A percentile compares a stretch with the other conserved stretches of the same genome.
phyloP scores from a whole-genome alignment of 306 rosid genomes.

The Begonia masoniana region DNA sequence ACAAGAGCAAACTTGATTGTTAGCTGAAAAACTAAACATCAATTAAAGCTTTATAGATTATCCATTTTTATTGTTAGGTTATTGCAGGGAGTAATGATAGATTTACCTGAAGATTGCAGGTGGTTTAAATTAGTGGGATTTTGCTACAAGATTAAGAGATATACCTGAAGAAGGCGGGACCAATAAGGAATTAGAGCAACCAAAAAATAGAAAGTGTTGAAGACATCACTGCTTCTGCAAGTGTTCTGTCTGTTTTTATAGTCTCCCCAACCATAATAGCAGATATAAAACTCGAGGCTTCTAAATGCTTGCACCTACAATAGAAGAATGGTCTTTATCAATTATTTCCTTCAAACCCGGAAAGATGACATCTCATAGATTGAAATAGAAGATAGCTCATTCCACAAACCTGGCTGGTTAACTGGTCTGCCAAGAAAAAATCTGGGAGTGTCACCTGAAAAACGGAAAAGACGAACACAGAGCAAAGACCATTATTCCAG shows the following conservation, averaged over 20 bases:
- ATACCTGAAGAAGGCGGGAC: constrained; percentile 59
- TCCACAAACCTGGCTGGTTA: constrained; percentile 56
- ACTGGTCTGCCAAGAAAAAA: constrained; percentile 67
- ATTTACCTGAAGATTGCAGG: no score
- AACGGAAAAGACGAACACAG: neutral
- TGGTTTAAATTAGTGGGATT: no score
- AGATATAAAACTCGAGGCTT: constrained; percentile 55
- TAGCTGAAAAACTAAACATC: neutral
- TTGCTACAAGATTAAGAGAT: no score
- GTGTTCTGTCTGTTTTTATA: constrained; percentile 27
- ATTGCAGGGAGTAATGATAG: neutral
- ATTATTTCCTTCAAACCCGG: neutral
- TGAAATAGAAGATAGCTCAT: neutral
- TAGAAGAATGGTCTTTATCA: neutral
- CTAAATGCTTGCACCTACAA: constrained; percentile 54
- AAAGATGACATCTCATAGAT: neutral
- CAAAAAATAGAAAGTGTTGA: constrained; percentile 33
- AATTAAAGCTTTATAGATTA: neutral
- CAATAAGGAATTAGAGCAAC: constrained; percentile 40
- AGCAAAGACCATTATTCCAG: neutral
- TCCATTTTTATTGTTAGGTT: neutral
- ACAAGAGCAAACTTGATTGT: neutral
- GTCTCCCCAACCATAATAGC: constrained; percentile 63
- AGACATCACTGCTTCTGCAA: constrained; percentile 18
- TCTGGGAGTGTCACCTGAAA: constrained; percentile 58